phyloP scores from a whole-genome alignment of 2,329 filamentous ascomycete genomes.

The Fusarium sp. region DNA sequence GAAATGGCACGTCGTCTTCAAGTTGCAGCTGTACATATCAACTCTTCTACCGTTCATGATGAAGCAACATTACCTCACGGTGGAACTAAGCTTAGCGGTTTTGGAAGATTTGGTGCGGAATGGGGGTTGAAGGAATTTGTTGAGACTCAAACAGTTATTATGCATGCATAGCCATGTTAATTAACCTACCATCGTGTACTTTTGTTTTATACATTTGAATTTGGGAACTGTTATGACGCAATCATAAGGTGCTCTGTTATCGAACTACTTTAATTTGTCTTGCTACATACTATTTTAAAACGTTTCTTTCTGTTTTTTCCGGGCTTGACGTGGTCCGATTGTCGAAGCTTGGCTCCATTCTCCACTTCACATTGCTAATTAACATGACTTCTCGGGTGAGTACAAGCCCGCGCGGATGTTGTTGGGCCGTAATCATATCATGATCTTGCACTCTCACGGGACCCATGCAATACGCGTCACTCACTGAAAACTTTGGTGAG shows the following conservation, averaged over 20 bases:
- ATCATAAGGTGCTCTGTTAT: no score
- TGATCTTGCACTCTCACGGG: neutral
- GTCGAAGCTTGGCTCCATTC: no score
- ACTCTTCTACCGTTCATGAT: neutral
- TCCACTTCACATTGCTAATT: no score
- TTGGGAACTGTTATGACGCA: rapidly evolving
- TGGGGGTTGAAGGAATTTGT: neutral
- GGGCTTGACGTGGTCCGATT: no score
- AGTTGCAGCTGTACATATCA: neutral
- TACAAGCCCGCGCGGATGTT: no score
- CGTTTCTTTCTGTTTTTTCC: neutral
- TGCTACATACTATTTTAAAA: no score
- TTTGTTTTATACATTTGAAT: rapidly evolving
- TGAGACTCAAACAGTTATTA: neutral
- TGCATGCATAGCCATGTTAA: neutral
- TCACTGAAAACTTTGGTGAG: neutral
- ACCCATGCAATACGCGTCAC: neutral
- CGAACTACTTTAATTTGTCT: no score
- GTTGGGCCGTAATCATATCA: neutral
- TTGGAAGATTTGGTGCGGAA: neutral
- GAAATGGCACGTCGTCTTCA: neutral
- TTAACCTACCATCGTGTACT: neutral
- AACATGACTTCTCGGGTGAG: no score
- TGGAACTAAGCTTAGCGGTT: neutral
- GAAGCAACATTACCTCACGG: neutral